Evolutionary conservation across 108 stramenopile species (phyloP), one percentile per base, ranked within the genome.

Genomic region (Pseudonitzschia delicatissima): DNA sequence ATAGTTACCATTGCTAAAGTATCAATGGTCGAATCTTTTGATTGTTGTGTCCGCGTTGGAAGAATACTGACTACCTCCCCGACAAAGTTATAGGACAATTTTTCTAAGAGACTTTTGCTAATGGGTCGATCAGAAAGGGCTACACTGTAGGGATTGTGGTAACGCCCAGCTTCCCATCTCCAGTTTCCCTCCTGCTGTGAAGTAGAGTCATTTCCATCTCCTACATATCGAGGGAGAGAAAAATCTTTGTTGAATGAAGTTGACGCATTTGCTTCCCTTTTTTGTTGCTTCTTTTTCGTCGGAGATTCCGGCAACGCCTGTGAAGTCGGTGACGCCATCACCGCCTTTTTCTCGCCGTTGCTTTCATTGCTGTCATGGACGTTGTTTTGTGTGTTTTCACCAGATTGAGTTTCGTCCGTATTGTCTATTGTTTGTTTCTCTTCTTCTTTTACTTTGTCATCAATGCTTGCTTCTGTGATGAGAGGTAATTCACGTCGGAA

Each of bases 101-200:
- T n/a, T 34, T 64, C 21, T 26, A 64, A 34, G 23, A 64, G 23
- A 28, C 31, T 32, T 32, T 48, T 50, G 40, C 48, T 48, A 12
- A 64, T 34, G 4, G 45, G 64, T 25, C 32, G 48, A 37, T 37
- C 67, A 59, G 8, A 74, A 64, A n/a, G 45, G 11, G 27, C 6
- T 20, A 20, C 45, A 13, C 18, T 18, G 6, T 37, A 59, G 1
- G 66, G 51, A 64, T 67, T 53, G 53, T 55, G 53, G 36, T 64
- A 72, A 48, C 61, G 47, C 23, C 62, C 34, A 5, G 73, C 68
- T 44, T 78, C 47, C 90, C 86, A 91, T 45, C 81, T 67, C 78
- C 80, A 86, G 52, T 91, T 91, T 50, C 64, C 40, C 57, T 82
- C 71, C 68, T 91, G 90, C 45, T 87, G 84, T 18, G 26, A 45